Evolutionary conservation across 306 rosid species (phyloP), one percentile per base, ranked within the genome.

Genomic region (Castanopsis chinensis): DNA sequence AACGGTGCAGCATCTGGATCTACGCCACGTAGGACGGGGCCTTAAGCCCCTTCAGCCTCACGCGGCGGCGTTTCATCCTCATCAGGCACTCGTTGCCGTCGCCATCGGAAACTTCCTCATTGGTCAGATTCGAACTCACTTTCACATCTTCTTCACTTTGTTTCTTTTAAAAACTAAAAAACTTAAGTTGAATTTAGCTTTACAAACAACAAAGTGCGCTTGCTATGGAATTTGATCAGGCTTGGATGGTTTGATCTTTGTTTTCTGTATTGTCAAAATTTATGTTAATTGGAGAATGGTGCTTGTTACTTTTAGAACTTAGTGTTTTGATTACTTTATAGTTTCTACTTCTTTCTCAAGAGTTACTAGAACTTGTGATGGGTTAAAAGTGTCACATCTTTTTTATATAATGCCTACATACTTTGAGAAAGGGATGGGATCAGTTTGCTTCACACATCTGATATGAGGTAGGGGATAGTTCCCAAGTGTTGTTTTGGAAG

Each of bases 1-100:
- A 82, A 93, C 98, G 74, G 87, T 95, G 92, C 97, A 95, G 86
- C 99, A 95, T 83, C 92, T 95, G 89, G 97, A 95, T 91, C 93
- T 95, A 28, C 96, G 93, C 55, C 97, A 95, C 74, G 93, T 95
- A 9, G 99, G 94, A 0, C 90, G 88, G 25, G 86, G 89, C 55
- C 86, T 74, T 4, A 88, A 84, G 49, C 97, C 94, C 13, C 67
- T 89, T 74, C 98, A 95, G 76, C 99, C 99, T 74, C 99, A 95
- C 74, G 98, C 98, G 49, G 94, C 94, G 57, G 57, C 92, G 2
- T 93, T 95, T 75, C 99, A 95, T 81, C 93, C 99, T 28, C 90
- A 89, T 73, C 99, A 93, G 82, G 93, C 96, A 12, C 96, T 95
- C 64, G 89, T 95, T 25, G 97, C 99, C 81, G 88, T 93, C 79